Percentiles rank a stretch among this genome's conserved stretches.
phyloP scores from a whole-genome alignment of 306 rosid species.

The Quercus mongolica region DNA sequence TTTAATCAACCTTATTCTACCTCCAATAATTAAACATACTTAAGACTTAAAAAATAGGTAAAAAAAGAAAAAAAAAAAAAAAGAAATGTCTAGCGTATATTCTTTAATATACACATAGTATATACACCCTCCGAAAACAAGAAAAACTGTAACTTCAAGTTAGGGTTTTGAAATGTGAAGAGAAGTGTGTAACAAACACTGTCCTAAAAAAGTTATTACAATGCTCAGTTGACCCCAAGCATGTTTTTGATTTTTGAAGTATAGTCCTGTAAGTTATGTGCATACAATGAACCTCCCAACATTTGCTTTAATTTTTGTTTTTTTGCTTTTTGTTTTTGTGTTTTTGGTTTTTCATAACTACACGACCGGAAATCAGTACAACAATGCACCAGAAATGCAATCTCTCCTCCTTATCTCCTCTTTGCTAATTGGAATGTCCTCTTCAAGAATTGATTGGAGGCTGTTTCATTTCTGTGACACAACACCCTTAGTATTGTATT shows the following conservation, averaged over 20 bases:
- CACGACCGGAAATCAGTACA: slow-evolving; percentile 3
- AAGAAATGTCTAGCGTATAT: no score
- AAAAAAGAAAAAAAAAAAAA: no score
- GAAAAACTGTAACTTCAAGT: no score
- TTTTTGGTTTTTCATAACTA: not conserved
- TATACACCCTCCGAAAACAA: no score
- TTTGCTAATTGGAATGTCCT: slow-evolving; percentile 78
- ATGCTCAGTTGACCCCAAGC: not conserved
- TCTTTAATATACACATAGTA: no score
- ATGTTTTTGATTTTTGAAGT: not conserved
- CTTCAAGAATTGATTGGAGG: slow-evolving; percentile 76
- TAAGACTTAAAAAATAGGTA: no score
- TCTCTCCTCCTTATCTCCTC: slow-evolving; percentile 47
- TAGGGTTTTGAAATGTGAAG: no score
- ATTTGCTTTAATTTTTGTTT: not conserved
- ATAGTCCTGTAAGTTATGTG: not conserved
- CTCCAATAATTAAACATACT: no score
- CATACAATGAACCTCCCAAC: slow-evolving; percentile 12
- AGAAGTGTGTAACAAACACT: no score
- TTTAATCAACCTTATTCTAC: no score
- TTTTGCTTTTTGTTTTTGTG: not conserved
- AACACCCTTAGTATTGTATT: slow-evolving; percentile 85
- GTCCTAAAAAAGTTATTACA: not conserved
- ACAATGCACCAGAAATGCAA: not conserved
- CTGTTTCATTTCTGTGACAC: slow-evolving; percentile 74